Percentiles rank a stretch among this genome's conserved stretches.
Conservation (phyloP, 768 basidiomycete species). For the Pleurotus sapidus region DNA sequence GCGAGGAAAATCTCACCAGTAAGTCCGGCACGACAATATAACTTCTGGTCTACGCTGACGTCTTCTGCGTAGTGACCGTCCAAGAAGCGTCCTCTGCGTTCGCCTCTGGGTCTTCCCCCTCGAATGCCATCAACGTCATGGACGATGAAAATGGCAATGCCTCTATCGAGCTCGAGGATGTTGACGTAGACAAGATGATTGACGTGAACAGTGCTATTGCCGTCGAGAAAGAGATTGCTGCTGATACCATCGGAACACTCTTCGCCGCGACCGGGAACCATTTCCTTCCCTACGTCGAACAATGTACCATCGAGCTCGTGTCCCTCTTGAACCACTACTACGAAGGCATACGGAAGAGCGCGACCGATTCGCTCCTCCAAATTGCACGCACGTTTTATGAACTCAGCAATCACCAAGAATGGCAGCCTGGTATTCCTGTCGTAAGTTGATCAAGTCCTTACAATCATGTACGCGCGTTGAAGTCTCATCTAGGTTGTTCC, state of each 20-base stretch:
- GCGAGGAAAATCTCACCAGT: constrained; percentile 52
- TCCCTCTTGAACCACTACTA: constrained; percentile 87
- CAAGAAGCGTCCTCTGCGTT: constrained; percentile 59
- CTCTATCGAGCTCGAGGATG: constrained; percentile 70
- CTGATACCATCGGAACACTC: constrained; percentile 90
- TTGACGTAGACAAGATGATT: constrained; percentile 83
- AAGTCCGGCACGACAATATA: constrained; percentile 17
- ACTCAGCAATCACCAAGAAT: constrained; percentile 76
- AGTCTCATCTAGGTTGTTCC: constrained; percentile 29
- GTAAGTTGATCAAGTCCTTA: constrained; percentile 36
- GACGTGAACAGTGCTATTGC: constrained; percentile 95
- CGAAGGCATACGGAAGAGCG: constrained; percentile 95
- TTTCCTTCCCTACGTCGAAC: constrained; percentile 91
- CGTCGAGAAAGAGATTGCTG: constrained; percentile 98
- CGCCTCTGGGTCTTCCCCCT: constrained; percentile 70
- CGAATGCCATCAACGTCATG: constrained; percentile 63
- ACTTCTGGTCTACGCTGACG: constrained; percentile 4
- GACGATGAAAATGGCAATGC: constrained; percentile 53
- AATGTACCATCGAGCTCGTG: constrained; percentile 75
- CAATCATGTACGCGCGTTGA: constrained; percentile 5
- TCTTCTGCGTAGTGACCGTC: constrained; percentile 38
- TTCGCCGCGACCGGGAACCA: constrained; percentile 78
- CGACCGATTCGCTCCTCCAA: constrained; percentile 83
- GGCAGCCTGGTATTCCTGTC: constrained; percentile 69
- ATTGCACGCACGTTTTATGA: constrained; percentile 92